Base-by-base conservation (phyloP, 78 protist species). In the Diacronema lutheri region DNA sequence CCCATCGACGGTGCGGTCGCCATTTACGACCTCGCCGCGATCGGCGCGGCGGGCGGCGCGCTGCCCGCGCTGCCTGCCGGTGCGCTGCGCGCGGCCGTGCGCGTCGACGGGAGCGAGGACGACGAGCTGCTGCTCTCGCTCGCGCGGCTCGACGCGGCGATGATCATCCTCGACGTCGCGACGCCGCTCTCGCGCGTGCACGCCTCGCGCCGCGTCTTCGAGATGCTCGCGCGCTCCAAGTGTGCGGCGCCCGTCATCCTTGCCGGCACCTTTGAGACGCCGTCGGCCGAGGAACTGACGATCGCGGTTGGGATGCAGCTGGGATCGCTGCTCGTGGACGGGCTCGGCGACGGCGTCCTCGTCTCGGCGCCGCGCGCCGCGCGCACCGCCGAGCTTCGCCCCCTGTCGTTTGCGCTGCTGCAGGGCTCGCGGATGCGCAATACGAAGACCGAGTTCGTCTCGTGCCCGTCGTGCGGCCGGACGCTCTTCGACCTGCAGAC, bases 381-480 rank as follows among this genome's bases (percentile, higher is more conserved):
- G 61, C 0, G n/a, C 29, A 19, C 31, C 82, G 38, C 21, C 25
- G 26, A 35, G 50, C 55, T 21, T 58, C 10, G 37, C 40, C 16
- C 58, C 7, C n/a, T 58, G 66, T 69, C 81, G 55, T 83, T 83
- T 58, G 81, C 79, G 31, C 80, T 83, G 25, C 69, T 83, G 55
- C 87, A 83, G 65, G 87, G 87, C 69, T 21, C 46, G 58, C 87
- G 87, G 71, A 83, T 86, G 86, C 82, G 90, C 81, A 66, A 44
- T 66, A 79, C 69, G 64, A 86, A 86, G 85, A 86, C 90, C 55
- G 90, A 86, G 90, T 86, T 77, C 84, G 90, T 86, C 50, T 77
- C 85, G 33, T 86, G 90, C 84, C 90, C 90, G 31, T 78, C 85
- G 25, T 86, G 90, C 84, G 90, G 87, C 62, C 76, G 87, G 65